A percentile compares a stretch with the other conserved stretches of the same genome.
Conservation (phyloP, 2,329 filamentous ascomycete genomes). For the Alternaria viburni region DNA sequence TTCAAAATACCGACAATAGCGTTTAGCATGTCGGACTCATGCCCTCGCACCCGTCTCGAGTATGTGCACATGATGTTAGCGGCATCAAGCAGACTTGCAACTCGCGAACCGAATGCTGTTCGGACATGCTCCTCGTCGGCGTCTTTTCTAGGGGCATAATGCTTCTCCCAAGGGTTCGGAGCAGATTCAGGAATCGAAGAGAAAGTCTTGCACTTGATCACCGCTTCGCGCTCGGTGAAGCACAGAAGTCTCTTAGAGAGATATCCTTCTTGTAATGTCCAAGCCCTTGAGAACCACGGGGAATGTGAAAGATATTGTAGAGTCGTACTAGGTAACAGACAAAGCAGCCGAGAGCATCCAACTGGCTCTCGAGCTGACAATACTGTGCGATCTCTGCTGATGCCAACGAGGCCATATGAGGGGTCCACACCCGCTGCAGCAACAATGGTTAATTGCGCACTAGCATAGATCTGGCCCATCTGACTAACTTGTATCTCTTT, state of each 20-base stretch:
- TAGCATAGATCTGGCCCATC: neutral
- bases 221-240: neutral
- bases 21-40: neutral
- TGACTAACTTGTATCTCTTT: neutral
- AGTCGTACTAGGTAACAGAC: too few relatives aligned
- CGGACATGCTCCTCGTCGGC: too few relatives aligned
- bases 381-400: neutral
- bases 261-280: neutral
- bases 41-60: neutral
- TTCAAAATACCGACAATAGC: neutral
- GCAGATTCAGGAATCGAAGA: too few relatives aligned
- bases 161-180: too few relatives aligned
- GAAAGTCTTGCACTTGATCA: too few relatives aligned
- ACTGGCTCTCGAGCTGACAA: neutral
- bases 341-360: fast-evolving
- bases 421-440: neutral
- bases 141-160: too few relatives aligned
- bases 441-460: neutral
- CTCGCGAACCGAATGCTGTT: too few relatives aligned
- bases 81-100: too few relatives aligned
- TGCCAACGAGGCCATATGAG: neutral
- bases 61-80: fast-evolving
- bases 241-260: neutral
- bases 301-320: too few relatives aligned
- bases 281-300: neutral